Percentiles rank a stretch among this genome's conserved stretches.
These are phyloP conservation scores for Mycena polygramma DNA, from an alignment of 768 basidiomycete genomes.

Conservation along the genomic window DNA sequence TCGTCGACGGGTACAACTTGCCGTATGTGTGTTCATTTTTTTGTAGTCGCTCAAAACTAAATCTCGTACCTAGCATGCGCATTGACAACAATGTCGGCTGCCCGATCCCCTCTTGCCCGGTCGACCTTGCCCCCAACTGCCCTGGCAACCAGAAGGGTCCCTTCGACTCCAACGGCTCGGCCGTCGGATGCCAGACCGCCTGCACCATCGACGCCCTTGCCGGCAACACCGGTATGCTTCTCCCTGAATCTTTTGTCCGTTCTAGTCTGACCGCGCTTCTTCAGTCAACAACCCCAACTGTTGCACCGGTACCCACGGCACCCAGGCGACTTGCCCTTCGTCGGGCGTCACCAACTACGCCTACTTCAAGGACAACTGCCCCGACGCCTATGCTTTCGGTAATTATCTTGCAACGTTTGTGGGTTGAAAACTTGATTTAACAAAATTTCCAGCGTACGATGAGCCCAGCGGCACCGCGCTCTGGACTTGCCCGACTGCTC, in stretches of 20 bases:
- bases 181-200: conserved; percentile 59
- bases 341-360: conserved; percentile 62
- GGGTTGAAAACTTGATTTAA: too few species aligned
- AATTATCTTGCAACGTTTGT: too few species aligned
- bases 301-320: conserved; percentile 44
- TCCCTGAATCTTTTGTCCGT: not conserved
- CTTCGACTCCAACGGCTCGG: conserved; percentile 48
- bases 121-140: conserved; percentile 60
- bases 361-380: conserved; percentile 55
- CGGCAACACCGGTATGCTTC: conserved; percentile 55
- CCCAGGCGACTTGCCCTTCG: conserved; percentile 60
- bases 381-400: too few species aligned
- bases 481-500: conserved; percentile 53
- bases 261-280: not conserved
- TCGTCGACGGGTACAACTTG: conserved; percentile 65
- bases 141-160: conserved; percentile 34
- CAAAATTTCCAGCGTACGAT: conserved; percentile 50
- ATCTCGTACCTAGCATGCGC: conserved; percentile 33
- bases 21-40: conserved; percentile 44
- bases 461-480: conserved; percentile 60
- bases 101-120: conserved; percentile 55
- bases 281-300: conserved; percentile 42
- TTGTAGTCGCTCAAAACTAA: not conserved
- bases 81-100: conserved; percentile 49
- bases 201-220: conserved; percentile 53